These are phyloP conservation scores for Quercus wislizeni DNA, from an alignment of 306 rosid genomes.

Conservation along the genomic window DNA sequence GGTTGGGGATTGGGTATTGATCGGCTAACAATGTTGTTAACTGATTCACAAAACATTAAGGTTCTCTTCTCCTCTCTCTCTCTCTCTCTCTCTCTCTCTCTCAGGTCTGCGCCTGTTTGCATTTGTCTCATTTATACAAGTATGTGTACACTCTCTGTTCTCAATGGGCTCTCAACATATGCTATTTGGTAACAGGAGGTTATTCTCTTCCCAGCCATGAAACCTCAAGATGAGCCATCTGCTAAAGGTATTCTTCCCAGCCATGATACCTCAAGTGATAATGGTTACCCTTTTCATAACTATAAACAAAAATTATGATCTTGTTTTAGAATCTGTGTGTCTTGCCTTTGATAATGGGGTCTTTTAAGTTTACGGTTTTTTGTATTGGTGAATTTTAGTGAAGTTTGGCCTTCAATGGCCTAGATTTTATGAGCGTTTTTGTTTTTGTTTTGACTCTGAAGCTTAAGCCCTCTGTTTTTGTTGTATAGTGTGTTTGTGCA, in stretches of 20 bases:
- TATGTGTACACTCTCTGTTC: neutral
- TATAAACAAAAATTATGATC: too few relatives aligned
- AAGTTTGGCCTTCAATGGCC: too few relatives aligned
- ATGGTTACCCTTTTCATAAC: too few relatives aligned
- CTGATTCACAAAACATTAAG: slow-evolving; percentile 92
- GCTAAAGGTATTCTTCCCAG: slow-evolving; percentile 26
- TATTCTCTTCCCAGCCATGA: slow-evolving; percentile 94
- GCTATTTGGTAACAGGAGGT: slow-evolving; percentile 64
- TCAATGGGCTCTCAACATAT: neutral
- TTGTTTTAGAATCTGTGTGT: too few relatives aligned
- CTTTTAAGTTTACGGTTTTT: too few relatives aligned
- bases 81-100: neutral
- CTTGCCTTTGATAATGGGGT: too few relatives aligned
- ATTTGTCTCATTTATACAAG: neutral
- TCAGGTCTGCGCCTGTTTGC: neutral
- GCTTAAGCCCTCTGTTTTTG: too few relatives aligned
- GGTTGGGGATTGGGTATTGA: slow-evolving; percentile 99
- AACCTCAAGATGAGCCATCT: slow-evolving; percentile 69
- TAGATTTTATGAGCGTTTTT: too few relatives aligned
- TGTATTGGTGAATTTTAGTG: too few relatives aligned
- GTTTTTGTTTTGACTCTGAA: too few relatives aligned
- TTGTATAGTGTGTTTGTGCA: too few relatives aligned
- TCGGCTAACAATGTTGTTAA: slow-evolving; percentile 71
- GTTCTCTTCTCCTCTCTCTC: slow-evolving; percentile 21
- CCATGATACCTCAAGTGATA: too few relatives aligned